Base-by-base conservation (phyloP, 257 asterid genomes). In the Solanum microdontum region DNA sequence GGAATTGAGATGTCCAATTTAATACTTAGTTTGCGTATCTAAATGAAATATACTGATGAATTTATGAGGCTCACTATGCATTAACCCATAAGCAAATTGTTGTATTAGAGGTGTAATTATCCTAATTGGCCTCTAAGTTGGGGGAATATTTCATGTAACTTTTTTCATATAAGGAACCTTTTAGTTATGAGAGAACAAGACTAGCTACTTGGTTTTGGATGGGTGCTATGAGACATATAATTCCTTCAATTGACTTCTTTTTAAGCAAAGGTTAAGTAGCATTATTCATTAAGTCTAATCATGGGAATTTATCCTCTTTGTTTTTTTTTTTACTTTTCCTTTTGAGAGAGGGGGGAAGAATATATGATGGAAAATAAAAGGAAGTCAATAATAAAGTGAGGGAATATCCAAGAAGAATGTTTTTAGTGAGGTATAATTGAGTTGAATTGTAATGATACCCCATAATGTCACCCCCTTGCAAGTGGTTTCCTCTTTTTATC, bases 241-340 rank as follows among this genome's bases (percentile, higher is more conserved):
- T 84, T 68, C 60, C 43, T 45, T 21, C 19, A 39, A 68, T 66
- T 68, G 82, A 84, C 87, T 68, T 84, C 43, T n/a, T 30, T 68
- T 68, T 14, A 32, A 68, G 62, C 82, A 68, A 84, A 66, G 66
- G 28, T 66, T 84, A 84, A 84, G 21, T 66, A 26, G 36, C 87
- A 84, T 84, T 66, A 84, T 32, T 84, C 87, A 66, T 32, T 26
- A 84, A 58, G 87, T 84, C 87, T 84, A 84, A 84, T 84, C 87
- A 66, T 66, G 62, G 40, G 79, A 39, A 70, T 48, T 45, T 82
- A 82, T 82, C 26, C 69, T 11, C 2, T 7, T 7, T 37, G 2
- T 43, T 55, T 17, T 79, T 13, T 13, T 24, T 75, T 75, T n/a
- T 3, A 3, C 75, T 34, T 73, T 73, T 33, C 28, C 23, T 39